Evolutionary conservation across 495 filamentous ascomycete species (phyloP).

Genomic region (Talaromyces liani): DNA sequence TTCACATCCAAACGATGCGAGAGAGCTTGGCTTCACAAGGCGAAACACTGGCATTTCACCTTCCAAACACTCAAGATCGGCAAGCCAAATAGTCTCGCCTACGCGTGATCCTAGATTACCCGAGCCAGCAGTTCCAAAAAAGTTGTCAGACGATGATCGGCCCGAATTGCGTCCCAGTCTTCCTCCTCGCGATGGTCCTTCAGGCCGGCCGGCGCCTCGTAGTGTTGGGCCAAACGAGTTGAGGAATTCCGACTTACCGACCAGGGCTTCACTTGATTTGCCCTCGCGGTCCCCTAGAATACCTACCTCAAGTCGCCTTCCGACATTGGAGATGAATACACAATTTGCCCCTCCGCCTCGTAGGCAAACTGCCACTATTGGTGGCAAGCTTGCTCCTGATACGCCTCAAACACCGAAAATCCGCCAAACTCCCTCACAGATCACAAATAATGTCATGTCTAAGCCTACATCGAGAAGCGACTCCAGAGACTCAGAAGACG

Average conservation of each 20-base stretch:
- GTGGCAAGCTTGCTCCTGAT: constrained; percentile 5
- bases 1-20: constrained; percentile 14
- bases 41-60: background rate
- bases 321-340: constrained; percentile 4
- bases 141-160: background rate
- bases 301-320: background rate
- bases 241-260: background rate
- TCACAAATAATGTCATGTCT: constrained; percentile 13
- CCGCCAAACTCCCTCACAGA: constrained; percentile 26
- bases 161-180: constrained; percentile 4
- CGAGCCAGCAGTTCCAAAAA: background rate
- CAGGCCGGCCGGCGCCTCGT: background rate
- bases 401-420: constrained; percentile 1
- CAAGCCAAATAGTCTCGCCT: background rate
- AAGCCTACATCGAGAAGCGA: constrained; percentile 7
- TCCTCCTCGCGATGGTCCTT: constrained; percentile 5
- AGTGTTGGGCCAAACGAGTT: background rate
- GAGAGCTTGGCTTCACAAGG: constrained; percentile 22
- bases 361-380: constrained; percentile 5
- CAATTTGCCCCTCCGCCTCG: constrained; percentile 11
- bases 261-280: constrained; percentile 1
- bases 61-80: background rate
- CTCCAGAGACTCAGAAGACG: constrained; percentile 27
- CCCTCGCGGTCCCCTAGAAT: background rate
- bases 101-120: background rate